These are phyloP conservation scores for thale cress (Arabidopsis thaliana) DNA, from an alignment of 345 rosid species.

Conservation along the genomic window TAIR10.1 NC_003075.7:8683001-8683500, in stretches of 20 bases:
- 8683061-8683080: constrained; percentile 46
- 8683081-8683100: constrained; percentile 30
- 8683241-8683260: constrained; percentile 48
- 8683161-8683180: constrained; percentile 56
- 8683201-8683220: constrained; percentile 57
- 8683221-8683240: constrained; percentile 56
- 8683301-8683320: constrained; percentile 48
- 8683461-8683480: constrained; percentile 73
- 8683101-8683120: neutral
- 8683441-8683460: constrained; percentile 71
- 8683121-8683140: constrained; percentile 4
- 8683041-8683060: constrained; percentile 51
- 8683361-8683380: no score
- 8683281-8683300: constrained; percentile 68
- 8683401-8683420: no score
- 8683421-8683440: constrained; percentile 54
- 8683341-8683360: neutral
- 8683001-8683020: constrained; percentile 52
- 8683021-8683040: constrained; percentile 64
- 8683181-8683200: constrained; percentile 55
- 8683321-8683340: constrained; percentile 2
- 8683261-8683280: constrained; percentile 47
- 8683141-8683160: constrained; percentile 54
- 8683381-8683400: no score
- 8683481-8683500: constrained; percentile 70